Base-by-base conservation (phyloP, 2,329 filamentous ascomycete species). In the Colletotrichum phormii region DNA sequence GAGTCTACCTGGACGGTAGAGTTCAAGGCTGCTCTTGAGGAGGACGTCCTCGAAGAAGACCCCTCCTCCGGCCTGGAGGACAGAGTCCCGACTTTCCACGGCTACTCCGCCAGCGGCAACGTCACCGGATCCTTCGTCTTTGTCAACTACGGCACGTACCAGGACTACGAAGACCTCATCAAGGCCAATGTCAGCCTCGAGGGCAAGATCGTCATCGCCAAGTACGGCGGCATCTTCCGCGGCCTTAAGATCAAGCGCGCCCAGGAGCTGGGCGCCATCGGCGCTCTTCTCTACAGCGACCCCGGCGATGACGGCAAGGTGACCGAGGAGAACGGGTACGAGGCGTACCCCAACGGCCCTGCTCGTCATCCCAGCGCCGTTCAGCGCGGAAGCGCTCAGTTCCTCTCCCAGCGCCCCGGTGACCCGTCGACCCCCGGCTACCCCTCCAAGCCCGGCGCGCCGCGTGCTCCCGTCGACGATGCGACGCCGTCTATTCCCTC, bases 221-320 rank as follows among this genome's bases (percentile, higher is more conserved):
- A 93, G 79, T 98, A 98, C 80, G 96, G 96, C 18, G 88, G 89
- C 58, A 91, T 96, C 74, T 98, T 98, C 86, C 90, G 96, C 66
- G 96, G 95, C 0, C 87, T 98, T 75, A 98, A 98, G 82, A 91
- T 98, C 69, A 98, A 97, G 86, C 90, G 95, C 63, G 96, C 96
- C 1, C 93, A 97, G 81, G 95, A 98, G 77, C 86, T 97, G 22
- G 96, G 95, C 46, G 96, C 97, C 90, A 86, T 97, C 57, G 96
- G 95, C n/a, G 88, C 90, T 13, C 85, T 98, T 61, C 89, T 98
- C 60, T 98, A 96, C 83, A 92, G 88, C 57, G 96, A 98, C 80
- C 96, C 96, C 1, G 95, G 95, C 55, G 94, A 97, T 78, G 96
- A 98, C 82, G 94, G 94, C 22, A 87, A 92, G 8, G 87, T 94